Evolutionary conservation across 805 yeast genomes (phyloP), one percentile per base, ranked within the genome.

Genomic region (Candida germanica): DNA sequence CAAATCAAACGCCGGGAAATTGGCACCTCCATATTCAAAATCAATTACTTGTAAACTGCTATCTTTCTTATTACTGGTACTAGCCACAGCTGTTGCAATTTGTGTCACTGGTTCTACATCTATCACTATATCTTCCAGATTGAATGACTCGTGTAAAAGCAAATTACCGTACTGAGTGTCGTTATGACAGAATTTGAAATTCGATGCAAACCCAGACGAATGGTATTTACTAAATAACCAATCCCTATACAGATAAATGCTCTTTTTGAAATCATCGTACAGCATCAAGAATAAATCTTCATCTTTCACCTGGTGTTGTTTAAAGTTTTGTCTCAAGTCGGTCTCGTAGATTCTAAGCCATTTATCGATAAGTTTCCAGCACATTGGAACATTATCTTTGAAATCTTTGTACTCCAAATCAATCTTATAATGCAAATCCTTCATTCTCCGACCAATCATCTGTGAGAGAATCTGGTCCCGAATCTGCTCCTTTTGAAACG

Each of bases 101-200:
- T 44, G 38, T 8, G 36, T 26, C 7, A 38, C 38, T 4, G 38
- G 20, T 4, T 21, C 33, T n/a, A 25, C 27, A 29, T 17, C 20
- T 46, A 42, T 14, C 5, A 62, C 36, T 30, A 63, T 73, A 29
- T 56, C 68, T 26, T 69, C 55, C 3, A 75, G 69, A 15, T 85
- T 80, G 75, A 77, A 53, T 51, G 75, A 37, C 51, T 64, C 48
- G 63, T 74, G 59, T 54, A 91, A 76, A 38, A 93, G 67, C 44
- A 93, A 69, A 54, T 93, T 93, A 22, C 98, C 98, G 56, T 93
- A 91, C 59, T 93, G 98, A 1, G 98, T 84, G 59, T 91, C 98
- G 54, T 93, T 93, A 61, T 93, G 98, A 50, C 96, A 87, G 54
- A 93, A 93, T 10, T 77, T 87, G 42, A 85, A 67, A 36, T 71